phyloP scores from a whole-genome alignment of 1,284 basidiomycete genomes.

The Leccinum insolens region DNA sequence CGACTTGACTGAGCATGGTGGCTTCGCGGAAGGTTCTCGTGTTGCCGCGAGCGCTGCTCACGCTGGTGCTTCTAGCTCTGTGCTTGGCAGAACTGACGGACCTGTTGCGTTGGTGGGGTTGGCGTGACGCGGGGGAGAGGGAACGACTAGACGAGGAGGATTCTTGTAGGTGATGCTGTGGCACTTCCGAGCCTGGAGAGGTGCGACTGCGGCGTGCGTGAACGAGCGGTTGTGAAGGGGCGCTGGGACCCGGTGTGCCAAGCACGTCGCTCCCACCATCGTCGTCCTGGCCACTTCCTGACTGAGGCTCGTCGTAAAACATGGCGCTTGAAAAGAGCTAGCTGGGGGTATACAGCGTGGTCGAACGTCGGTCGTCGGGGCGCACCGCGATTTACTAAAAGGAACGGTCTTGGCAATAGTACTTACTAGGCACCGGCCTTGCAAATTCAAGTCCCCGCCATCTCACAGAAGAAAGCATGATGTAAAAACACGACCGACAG shows the following conservation, averaged over 20 bases:
- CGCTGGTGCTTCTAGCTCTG: slow-evolving; percentile 60
- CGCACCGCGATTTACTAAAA: neutral
- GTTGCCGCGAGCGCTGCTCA: slow-evolving; percentile 55
- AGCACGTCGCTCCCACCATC: neutral
- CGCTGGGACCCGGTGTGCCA: slow-evolving; percentile 30
- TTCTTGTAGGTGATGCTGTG: slow-evolving; percentile 61
- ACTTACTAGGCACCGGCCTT: too few relatives aligned
- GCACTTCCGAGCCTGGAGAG: slow-evolving; percentile 56
- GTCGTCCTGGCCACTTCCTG: slow-evolving; percentile 18
- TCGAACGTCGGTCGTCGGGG: neutral
- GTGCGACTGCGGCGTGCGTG: slow-evolving; percentile 53
- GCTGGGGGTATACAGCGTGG: neutral
- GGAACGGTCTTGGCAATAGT: neutral
- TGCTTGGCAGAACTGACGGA: slow-evolving; percentile 52
- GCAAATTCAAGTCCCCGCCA: neutral
- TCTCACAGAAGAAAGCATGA: slow-evolving; percentile 17
- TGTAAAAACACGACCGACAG: slow-evolving; percentile 12
- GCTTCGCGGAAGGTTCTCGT: slow-evolving; percentile 47
- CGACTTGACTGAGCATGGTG: slow-evolving; percentile 45
- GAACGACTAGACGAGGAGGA: slow-evolving; percentile 51
- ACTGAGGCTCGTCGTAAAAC: slow-evolving; percentile 13
- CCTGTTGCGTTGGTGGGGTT: slow-evolving; percentile 43
- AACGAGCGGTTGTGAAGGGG: slow-evolving; percentile 27
- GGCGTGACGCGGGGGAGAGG: slow-evolving; percentile 41
- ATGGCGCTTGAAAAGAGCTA: slow-evolving; percentile 5